phyloP scores from a whole-genome alignment of 2,329 filamentous ascomycete genomes.

The Tolypocladium sp. region DNA sequence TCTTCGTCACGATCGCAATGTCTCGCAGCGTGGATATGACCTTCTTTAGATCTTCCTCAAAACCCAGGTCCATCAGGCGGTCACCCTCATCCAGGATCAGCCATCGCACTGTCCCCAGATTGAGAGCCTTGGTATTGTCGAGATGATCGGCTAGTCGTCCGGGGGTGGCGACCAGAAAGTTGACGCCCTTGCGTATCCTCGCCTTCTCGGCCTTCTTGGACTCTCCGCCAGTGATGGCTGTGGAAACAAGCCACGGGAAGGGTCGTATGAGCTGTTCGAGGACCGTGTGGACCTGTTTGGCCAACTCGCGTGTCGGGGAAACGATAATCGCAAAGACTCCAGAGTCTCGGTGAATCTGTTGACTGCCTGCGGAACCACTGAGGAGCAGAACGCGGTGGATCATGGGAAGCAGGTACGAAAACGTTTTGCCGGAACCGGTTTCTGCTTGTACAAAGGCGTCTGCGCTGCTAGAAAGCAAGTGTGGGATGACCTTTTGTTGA shows the following conservation, averaged over 20 bases:
- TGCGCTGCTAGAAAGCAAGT: conserved; percentile 68
- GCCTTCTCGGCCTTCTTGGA: conserved; percentile 80
- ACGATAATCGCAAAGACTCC: conserved; percentile 92
- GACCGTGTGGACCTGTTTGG: conserved; percentile 85
- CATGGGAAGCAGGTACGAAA: conserved; percentile 90
- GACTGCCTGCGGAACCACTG: conserved; percentile 45
- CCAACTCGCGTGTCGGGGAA: conserved; percentile 86
- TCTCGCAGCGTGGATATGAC: conserved; percentile 74
- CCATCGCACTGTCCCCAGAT: conserved; percentile 86
- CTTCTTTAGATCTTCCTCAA: conserved; percentile 85
- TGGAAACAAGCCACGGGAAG: conserved; percentile 88
- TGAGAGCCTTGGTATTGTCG: conserved; percentile 81
- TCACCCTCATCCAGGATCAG: conserved; percentile 93
- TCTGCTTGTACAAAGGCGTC: conserved; percentile 97
- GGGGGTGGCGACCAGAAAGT: conserved; percentile 91
- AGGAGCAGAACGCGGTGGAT: conserved; percentile 80
- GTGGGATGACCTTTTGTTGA: conserved; percentile 79
- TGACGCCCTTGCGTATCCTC: conserved; percentile 85
- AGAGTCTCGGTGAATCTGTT: conserved; percentile 67
- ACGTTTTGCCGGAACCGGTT: conserved; percentile 93
- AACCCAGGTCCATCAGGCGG: conserved; percentile 95
- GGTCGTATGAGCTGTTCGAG: conserved; percentile 80
- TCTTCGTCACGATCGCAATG: conserved; percentile 48
- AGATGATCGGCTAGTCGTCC: conserved; percentile 87
- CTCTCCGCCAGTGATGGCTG: conserved; percentile 65